Evolutionary conservation across 2,329 filamentous ascomycete species (phyloP).

Genomic region (Pseudopyrenochaeta lycopersici): DNA sequence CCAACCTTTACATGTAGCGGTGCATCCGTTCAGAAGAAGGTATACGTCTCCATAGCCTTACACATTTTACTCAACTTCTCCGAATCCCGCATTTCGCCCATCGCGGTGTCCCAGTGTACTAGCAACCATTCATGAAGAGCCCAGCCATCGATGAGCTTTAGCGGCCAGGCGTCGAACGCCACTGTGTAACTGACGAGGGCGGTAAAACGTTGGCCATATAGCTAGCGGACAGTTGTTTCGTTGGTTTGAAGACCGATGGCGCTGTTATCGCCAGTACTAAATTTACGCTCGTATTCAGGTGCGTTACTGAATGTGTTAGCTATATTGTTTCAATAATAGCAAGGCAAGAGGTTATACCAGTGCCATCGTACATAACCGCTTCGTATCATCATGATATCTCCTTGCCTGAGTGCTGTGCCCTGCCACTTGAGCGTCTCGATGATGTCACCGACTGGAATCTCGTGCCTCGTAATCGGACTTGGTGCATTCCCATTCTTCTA

Average conservation of each 20-base stretch:
- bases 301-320: conserved; percentile 30
- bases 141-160: conserved; percentile 39
- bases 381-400: conserved; percentile 48
- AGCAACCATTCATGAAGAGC: conserved; percentile 47
- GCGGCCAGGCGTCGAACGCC: conserved; percentile 51
- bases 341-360: conserved; percentile 25
- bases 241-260: conserved; percentile 44
- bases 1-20: conserved; percentile 66
- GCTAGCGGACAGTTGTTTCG: conserved; percentile 46
- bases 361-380: conserved; percentile 59
- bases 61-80: conserved; percentile 62
- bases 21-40: conserved; percentile 68
- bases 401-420: conserved; percentile 34
- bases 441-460: conserved; percentile 41
- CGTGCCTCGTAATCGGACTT: conserved; percentile 36
- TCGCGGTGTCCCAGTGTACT: conserved; percentile 40
- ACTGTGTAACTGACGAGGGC: conserved; percentile 51
- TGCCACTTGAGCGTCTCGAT: conserved; percentile 42
- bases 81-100: conserved; percentile 54
- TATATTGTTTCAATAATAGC: neutral
- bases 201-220: conserved; percentile 48
- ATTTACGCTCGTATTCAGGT: conserved; percentile 33
- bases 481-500: conserved; percentile 38
- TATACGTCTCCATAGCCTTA: conserved; percentile 63
- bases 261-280: conserved; percentile 43